Evolutionary conservation across 2,329 filamentous ascomycete species (phyloP), one percentile per base, ranked within the genome.

Genomic region (Aureobasidium lini): DNA sequence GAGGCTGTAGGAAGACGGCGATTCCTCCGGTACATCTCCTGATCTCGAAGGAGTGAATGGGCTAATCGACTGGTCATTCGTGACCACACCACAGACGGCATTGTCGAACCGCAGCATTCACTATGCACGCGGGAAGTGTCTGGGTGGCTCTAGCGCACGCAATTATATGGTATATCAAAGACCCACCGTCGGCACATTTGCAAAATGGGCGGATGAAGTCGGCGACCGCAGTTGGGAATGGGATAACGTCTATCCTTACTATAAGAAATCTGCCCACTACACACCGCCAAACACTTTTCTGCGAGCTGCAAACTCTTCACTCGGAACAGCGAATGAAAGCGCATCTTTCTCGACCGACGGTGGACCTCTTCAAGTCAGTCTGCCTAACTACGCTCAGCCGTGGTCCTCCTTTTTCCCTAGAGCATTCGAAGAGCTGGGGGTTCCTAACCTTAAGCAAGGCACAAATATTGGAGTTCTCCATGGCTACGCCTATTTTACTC

Each of bases 141-240:
- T 70, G 1, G 69, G 68, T 32, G 68, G 70, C 31, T 64, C 61
- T 6, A 65, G 63, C 34, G 70, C 65, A 5, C 58, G 64, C 8
- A 65, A 68, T 46, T 66, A 63, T 44, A 57, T 69, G 56, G 53
- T 60, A 7, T 68, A 64, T 47, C 64, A 68, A 23, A 61, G 69
- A 23, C 64, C 66, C 3, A 44, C 52, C 5, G 29, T 56, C 8
- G 71, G 64, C 9, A 64, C 65, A n/a, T 65, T 71, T 60, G 64
- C 70, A 54, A 61, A 59, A 50, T 75, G 72, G 72, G 72, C 72
- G 0, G 65, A 73, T 40, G 64, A 68, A 36, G 70, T 74, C 67
- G 68, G 47, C 18, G 18, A 36, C 11, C 1, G 18, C 18, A 23
- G 10, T 23, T 69, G 69, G 52, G 64, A 62, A 9, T 74, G 65